A percentile compares a stretch with the other conserved stretches of the same genome.
phyloP scores from a whole-genome alignment of 768 basidiomycete species.

The Coprinopsis sp. region DNA sequence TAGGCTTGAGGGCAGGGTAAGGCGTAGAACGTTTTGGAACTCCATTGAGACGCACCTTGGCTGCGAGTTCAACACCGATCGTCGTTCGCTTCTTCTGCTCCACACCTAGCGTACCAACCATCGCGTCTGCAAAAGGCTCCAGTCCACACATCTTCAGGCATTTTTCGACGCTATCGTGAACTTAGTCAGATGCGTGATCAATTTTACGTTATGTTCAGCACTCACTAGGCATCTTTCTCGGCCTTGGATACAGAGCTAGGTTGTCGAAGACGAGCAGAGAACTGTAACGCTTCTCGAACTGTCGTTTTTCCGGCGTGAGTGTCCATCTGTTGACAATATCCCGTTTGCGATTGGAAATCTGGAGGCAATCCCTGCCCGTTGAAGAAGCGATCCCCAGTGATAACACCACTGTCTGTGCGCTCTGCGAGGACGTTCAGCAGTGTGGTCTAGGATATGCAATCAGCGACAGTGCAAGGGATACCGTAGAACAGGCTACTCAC shows the following conservation, averaged over 20 bases:
- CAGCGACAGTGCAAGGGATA: constrained; percentile 4
- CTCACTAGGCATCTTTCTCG: constrained; percentile 80
- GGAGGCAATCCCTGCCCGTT: constrained; percentile 48
- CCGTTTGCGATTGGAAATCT: constrained; percentile 67
- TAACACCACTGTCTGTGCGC: constrained; percentile 41
- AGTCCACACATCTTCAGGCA: constrained; percentile 66
- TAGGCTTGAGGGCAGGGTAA: constrained; percentile 48
- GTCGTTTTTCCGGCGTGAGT: constrained; percentile 72
- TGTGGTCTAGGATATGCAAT: constrained; percentile 44
- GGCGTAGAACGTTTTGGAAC: background rate
- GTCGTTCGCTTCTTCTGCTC: constrained; percentile 80
- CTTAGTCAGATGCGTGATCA: background rate
- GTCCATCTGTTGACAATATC: constrained; percentile 86
- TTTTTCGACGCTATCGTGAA: constrained; percentile 30
- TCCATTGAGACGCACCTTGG: constrained; percentile 47
- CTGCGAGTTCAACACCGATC: constrained; percentile 83
- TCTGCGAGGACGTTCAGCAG: constrained; percentile 55
- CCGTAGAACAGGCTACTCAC: constrained; percentile 29
- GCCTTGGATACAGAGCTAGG: constrained; percentile 54
- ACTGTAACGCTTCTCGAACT: constrained; percentile 74
- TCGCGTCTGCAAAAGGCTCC: constrained; percentile 55
- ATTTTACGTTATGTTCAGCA: too few relatives aligned
- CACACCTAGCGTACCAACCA: constrained; percentile 62
- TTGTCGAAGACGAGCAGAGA: constrained; percentile 79
- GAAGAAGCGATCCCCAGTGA: constrained; percentile 49